Conservation (phyloP, 2,329 filamentous ascomycete species). For the Cladosporium sp. region DNA sequence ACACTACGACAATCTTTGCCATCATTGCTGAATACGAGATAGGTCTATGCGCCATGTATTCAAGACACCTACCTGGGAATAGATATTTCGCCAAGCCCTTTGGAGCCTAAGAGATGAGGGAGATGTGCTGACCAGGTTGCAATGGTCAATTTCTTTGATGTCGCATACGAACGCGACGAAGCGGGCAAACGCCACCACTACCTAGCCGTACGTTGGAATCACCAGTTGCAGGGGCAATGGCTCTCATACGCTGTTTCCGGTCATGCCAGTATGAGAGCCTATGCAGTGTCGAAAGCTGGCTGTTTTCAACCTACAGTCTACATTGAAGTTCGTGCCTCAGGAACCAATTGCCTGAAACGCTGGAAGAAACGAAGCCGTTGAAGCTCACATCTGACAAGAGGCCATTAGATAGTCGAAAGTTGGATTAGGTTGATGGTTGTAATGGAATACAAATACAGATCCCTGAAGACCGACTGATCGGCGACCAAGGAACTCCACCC, state of each 20-base stretch:
- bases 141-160: background rate
- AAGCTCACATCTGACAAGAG: background rate
- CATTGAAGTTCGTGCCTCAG: background rate
- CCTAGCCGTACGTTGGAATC: background rate
- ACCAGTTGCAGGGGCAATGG: background rate
- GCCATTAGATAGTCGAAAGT: background rate
- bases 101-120: background rate
- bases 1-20: background rate
- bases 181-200: constrained; percentile 10
- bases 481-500: background rate
- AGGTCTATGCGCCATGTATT: background rate
- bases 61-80: background rate
- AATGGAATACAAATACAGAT: background rate
- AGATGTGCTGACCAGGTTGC: background rate
- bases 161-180: background rate
- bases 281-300: background rate
- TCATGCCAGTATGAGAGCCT: background rate
- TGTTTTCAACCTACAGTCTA: background rate
- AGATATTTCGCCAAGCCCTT: background rate
- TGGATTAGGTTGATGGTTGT: background rate
- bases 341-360: background rate
- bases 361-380: background rate
- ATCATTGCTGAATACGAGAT: background rate
- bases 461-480: background rate
- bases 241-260: background rate